Base-by-base conservation (phyloP, 495 filamentous ascomycete species). In the Penicillium fimorum region DNA sequence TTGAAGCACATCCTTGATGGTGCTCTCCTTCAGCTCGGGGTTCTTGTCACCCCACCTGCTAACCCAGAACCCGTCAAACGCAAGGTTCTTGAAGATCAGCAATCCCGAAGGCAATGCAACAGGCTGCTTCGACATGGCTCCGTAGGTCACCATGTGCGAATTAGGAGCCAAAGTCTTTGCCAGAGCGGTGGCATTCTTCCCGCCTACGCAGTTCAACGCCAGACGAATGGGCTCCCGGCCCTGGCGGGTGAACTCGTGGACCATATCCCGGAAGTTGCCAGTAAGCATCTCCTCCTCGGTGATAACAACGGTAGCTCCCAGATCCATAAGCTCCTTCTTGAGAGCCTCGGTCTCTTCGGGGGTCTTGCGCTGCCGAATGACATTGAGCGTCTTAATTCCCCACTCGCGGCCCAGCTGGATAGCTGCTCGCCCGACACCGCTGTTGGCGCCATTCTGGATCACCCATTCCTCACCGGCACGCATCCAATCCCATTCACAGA, bases 401-500 rank as follows among this genome's bases (percentile, higher is more conserved):
- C 92, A 97, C 47, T 88, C 71, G 50, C 73, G 75, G 2, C 82
- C 92, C 0, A 98, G 67, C 72, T 98, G 94, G 51, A 96, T 90
- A 17, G 89, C 92, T 9, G 90, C 87, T 32, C 94, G 73, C 5
- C 94, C 94, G 22, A 97, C 94, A 1, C 91, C 95, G 48, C 82
- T 87, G 66, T 98, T 98, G 9, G 94, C 94, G 2, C 94, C 95
- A 63, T 98, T 98, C 77, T 98, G 95, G 37, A 97, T 78, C 57
- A 96, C 87, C 95, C 95, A 98, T 49, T 86, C 83, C 63, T 81
- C 70, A 0, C 75, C 75, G 25, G 68, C 58, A 3, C 76, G 75
- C 70, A 81, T 64, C 69, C 71, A 75, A 52, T 79, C 74, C 73
- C 84, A 72, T 8, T 80, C 70, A 41, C 83, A 86, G 66, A 92